Evolutionary conservation across 257 asterid genomes (phyloP), one percentile per base, ranked within the genome.

Genomic region (Forsythia viridissima): DNA sequence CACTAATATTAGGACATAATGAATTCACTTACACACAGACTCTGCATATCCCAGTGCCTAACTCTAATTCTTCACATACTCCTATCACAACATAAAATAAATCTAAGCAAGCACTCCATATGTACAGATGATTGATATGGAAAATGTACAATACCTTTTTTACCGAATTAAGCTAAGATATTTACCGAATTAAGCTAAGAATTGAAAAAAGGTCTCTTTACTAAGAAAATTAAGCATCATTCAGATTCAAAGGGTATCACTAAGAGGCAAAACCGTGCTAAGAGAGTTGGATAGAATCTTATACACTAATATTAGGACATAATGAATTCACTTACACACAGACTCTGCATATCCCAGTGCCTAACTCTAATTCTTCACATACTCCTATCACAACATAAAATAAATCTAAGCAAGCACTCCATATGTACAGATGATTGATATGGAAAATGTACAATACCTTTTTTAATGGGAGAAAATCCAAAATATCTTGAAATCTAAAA

Each of bases 401-500:
- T 20, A 34, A 20, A 59, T 21, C 67, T 39, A 63, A 63, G 70
- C 40, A 21, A 63, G 8, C 40, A 63, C 16, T 63, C 24, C 70
- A 63, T 8, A 3, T 30, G 38, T 63, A 63, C 0, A 5, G 70
- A 24, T 7, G 39, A 24, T 63, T 30, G 38, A 9, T 30, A 4
- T 15, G 13, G 59, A 55, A 70, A 74, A 12, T 20, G 37, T 37
- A 74, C 1, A 52, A 20, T 38, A n/a, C 65, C 65, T 55, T 48
- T 48, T 7, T 55, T 1, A 18, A n/a, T 59, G 36, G 67, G 67
- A 59, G 36, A 59, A 20, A 59, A 59, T 57, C 66, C 66, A 57
- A 57, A 57, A 72, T 34, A 36, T 65, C 52, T 46, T 41, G 34
- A 20, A 75, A 40, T 61, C 52, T 71, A 55, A 72, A 71, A 30